Evolutionary conservation across 805 yeast genomes (phyloP).

Genomic region (Metschnikowia proteae): DNA sequence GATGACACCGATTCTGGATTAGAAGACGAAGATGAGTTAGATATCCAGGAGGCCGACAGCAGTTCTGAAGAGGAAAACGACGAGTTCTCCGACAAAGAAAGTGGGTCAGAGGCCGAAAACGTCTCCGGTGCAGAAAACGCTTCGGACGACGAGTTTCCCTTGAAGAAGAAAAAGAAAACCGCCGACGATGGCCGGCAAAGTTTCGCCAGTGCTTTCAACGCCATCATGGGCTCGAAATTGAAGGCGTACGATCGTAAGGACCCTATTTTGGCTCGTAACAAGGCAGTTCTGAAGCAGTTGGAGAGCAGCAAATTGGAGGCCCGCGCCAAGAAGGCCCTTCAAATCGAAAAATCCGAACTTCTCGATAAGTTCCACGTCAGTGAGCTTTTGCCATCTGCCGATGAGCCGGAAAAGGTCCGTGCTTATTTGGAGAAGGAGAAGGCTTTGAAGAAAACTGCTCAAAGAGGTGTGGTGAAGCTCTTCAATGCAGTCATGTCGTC

Average conservation of each 20-base stretch:
- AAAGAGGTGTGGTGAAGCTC: conserved; percentile 79
- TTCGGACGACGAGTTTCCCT: conserved; percentile 30
- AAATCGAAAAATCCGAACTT: conserved; percentile 65
- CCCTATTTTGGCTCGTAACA: conserved; percentile 87
- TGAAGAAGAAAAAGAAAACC: conserved; percentile 53
- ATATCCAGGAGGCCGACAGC: conserved; percentile 16
- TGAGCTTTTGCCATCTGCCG: conserved; percentile 60
- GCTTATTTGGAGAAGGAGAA: conserved; percentile 63
- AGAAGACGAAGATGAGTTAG: conserved; percentile 27
- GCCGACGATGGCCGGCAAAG: conserved; percentile 67
- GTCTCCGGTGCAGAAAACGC: conserved; percentile 19
- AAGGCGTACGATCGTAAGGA: conserved; percentile 87
- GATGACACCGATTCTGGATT: conserved; percentile 18
- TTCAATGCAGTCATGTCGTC: conserved; percentile 82
- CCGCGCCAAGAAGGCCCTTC: conserved; percentile 69
- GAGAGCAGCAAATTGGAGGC: conserved; percentile 80
- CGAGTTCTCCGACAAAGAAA: not conserved
- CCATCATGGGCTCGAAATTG: conserved; percentile 77
- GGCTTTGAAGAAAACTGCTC: conserved; percentile 73
- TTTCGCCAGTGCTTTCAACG: conserved; percentile 79
- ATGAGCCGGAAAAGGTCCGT: conserved; percentile 54
- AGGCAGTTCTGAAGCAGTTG: conserved; percentile 60
- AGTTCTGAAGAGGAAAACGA: conserved; percentile 14
- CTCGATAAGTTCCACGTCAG: conserved; percentile 65
- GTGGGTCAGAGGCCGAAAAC: not conserved